Evolutionary conservation across 2,329 filamentous ascomycete species (phyloP).

Genomic region (Ascochyta lentis): DNA sequence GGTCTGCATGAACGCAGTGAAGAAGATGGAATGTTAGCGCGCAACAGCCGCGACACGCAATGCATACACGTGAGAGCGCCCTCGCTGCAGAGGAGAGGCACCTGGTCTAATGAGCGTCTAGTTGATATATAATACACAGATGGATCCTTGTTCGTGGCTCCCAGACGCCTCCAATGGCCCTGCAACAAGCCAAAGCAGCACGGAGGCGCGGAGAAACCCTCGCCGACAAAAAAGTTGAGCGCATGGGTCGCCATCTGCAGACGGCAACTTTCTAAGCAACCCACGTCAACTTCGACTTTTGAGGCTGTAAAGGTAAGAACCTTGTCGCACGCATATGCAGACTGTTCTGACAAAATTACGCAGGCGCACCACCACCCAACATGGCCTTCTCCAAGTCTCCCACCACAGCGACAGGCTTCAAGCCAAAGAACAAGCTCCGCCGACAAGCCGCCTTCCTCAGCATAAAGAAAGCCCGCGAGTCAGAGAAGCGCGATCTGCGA

Average conservation of each 20-base stretch:
- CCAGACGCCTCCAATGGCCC: neutral
- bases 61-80: constrained; percentile 47
- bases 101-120: constrained; percentile 20
- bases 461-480: constrained; percentile 78
- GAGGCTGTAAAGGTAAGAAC: neutral
- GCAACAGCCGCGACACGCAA: constrained; percentile 48
- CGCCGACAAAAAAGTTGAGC: constrained; percentile 26
- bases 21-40: constrained; percentile 42
- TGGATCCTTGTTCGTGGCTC: constrained; percentile 13
- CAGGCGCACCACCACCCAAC: neutral
- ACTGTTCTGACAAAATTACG: neutral
- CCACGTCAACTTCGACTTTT: neutral
- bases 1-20: constrained; percentile 31
- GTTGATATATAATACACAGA: constrained; percentile 26
- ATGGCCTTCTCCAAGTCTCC: constrained; percentile 60
- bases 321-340: neutral
- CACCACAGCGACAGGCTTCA: constrained; percentile 58
- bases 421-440: constrained; percentile 77
- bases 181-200: neutral
- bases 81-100: constrained; percentile 33
- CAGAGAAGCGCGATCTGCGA: constrained; percentile 75
- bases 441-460: constrained; percentile 80
- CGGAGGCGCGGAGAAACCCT: constrained; percentile 11
- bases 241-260: neutral
- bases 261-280: neutral